Evolutionary conservation across 805 yeast genomes (phyloP), one percentile per base, ranked within the genome.

Genomic region (Candida cerambycidarum): DNA sequence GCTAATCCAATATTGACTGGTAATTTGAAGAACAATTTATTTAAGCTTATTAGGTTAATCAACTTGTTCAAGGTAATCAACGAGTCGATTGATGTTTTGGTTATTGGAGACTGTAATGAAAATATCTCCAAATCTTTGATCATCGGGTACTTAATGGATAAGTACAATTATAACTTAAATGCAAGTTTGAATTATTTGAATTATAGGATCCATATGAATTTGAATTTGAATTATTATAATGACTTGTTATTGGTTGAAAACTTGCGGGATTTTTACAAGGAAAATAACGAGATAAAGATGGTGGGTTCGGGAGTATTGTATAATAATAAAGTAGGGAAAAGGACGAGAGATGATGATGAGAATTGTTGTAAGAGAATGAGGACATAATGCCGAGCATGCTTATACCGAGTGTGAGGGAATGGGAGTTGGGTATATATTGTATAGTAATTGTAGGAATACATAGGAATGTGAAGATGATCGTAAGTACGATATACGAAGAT

Each of bases 81-180:
- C 42, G 44, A 50, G 12, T 42, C 56, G 4, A 59, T 63, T 19
- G 63, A 61, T 41, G 57, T 67, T 5, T 52, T 68, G 39, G 46
- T 69, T 32, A 53, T 68, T n/a, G 53, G 53, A 9, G 50, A 46
- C 6, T 36, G 32, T 18, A 53, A 68, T n/a, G 65, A 59, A 27
- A 54, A 56, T 25, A 43, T 61, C 16, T 58, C 71, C 19, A 65
- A 66, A 3, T 63, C 66, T 10, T 51, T 69, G 39, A 48, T 62
- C 5, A 57, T 65, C 16, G 62, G 69, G 33, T 65, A 63, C 42
- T 55, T 68, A 46, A 69, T 69, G 74, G 75, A 69, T 50, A 53
- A 49, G 40, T 69, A 69, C 48, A 57, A 58, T 43, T 65, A 59
- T 44, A 63, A 69, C 45, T 54, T 66, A 24, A 55, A 51, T 19